Base-by-base conservation (phyloP, 768 basidiomycete genomes). In the Rhodocollybia butyracea region DNA sequence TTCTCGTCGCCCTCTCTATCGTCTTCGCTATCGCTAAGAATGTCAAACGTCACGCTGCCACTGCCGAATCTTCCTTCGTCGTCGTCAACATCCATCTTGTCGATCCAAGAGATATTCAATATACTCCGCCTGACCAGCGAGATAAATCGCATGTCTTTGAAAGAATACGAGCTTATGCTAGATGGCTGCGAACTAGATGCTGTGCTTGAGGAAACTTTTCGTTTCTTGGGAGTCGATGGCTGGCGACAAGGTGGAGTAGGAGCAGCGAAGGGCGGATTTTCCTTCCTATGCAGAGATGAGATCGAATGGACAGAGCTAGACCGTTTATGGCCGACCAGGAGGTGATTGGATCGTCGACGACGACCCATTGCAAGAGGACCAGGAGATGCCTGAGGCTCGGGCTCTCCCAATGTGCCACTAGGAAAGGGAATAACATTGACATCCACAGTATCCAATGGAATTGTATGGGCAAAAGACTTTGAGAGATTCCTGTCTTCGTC, bases 381-480 rank as follows among this genome's bases (percentile, higher is more conserved):
- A 22, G 40, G 27, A 30, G 34, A 31, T 24, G 39, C 24, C 32
- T 31, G 41, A 31, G 39, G 30, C 26, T 46, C 53, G 3, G 22
- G 3, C 19, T 22, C 53, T 31, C 34, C 42, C 15, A 15, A 30
- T 12, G 39, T 17, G 13, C 39, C 30, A 17, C 29, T 54, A 13
- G 53, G 53, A 26, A 54, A 54, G n/a, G 53, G 53, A 19, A 54
- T 46, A 15, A 54, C 42, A 26, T 54, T 54, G 30, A 54, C 34
- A 31, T 54, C 24, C 30, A 54, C 41, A 36, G 22, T 21, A 8
- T 54, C 32, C 13, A 54, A 29, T 24, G 53, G 53, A 12, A 40
- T 7, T n/a, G 51, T n/a, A 15, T 24, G 24, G 24, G 41, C 22
- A 29, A 19, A 41, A 27, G 43, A 22, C 24, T 27, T 45, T 39